A percentile compares a stretch with the other conserved stretches of the same genome.
Conservation (phyloP, 1,139 yeast genomes). For the Lodderomyces parapsilosis region DNA sequence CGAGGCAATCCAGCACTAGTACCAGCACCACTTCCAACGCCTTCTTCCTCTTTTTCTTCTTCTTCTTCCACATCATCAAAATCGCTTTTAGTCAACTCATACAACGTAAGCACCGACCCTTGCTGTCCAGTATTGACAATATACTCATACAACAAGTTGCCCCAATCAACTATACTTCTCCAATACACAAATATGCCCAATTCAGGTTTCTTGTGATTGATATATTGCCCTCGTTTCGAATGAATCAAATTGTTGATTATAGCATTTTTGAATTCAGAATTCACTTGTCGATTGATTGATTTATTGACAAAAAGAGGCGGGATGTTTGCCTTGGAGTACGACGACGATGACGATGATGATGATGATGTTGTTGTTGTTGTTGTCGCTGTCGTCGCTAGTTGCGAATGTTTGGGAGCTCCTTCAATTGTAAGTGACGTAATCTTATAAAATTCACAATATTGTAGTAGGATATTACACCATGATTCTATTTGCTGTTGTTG, state of each 20-base stretch:
- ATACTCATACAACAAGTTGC: constrained; percentile 45
- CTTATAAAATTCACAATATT: constrained; percentile 57
- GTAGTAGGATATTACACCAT: constrained; percentile 43
- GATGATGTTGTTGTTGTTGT: background rate
- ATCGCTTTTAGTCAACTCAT: constrained; percentile 57
- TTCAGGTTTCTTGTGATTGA: constrained; percentile 40
- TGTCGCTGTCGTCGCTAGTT: constrained; percentile 16
- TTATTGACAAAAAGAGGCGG: constrained; percentile 49
- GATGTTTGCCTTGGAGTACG: constrained; percentile 5
- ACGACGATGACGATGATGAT: constrained; percentile 16
- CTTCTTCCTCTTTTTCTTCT: constrained; percentile 7
- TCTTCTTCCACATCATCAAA: constrained; percentile 1
- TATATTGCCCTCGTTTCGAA: constrained; percentile 52
- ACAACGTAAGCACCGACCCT: constrained; percentile 76
- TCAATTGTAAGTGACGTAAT: constrained; percentile 39
- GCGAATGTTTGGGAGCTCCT: constrained; percentile 29
- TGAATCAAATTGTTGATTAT: constrained; percentile 60
- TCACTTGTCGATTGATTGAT: constrained; percentile 51
- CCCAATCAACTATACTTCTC: constrained; percentile 78
- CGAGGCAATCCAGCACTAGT: constrained; percentile 37
- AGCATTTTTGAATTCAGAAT: constrained; percentile 51
- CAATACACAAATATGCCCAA: constrained; percentile 60
- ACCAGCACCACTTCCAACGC: background rate
- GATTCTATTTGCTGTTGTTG: constrained; percentile 67
- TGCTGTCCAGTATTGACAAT: constrained; percentile 74